A percentile compares a stretch with the other conserved stretches of the same genome.
Conservation (phyloP, 305 asterid species). For the Stenogyne calaminthoides region DNA sequence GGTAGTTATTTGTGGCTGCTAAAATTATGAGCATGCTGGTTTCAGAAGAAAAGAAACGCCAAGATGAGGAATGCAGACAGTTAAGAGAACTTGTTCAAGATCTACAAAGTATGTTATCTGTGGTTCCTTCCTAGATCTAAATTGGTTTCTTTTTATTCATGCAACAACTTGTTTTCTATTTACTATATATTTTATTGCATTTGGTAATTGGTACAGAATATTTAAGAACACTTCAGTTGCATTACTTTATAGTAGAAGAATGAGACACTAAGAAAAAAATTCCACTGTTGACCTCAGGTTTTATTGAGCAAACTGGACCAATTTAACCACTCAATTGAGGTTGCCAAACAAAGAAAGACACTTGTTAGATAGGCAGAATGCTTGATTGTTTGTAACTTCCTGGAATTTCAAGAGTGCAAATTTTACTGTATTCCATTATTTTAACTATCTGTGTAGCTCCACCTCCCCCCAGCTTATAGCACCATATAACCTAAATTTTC, state of each 20-base stretch:
- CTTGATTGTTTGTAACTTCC: slow-evolving; percentile 10
- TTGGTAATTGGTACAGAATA: background rate
- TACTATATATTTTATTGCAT: background rate
- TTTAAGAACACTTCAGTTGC: background rate
- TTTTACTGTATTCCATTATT: background rate
- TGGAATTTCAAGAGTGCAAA: background rate
- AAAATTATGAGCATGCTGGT: slow-evolving; percentile 33
- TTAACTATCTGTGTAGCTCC: background rate
- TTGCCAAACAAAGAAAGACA: background rate
- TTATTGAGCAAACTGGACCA: slow-evolving; percentile 3
- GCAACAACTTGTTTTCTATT: slow-evolving; percentile 16
- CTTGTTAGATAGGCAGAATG: slow-evolving; percentile 7
- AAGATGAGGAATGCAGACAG: slow-evolving; percentile 74
- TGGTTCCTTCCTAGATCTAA: slow-evolving; percentile 20
- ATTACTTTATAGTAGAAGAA: background rate
- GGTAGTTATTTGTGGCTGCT: slow-evolving; percentile 19
- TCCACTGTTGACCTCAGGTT: slow-evolving; percentile 5
- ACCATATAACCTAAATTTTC: background rate
- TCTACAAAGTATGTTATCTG: slow-evolving; percentile 68
- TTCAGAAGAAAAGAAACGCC: slow-evolving; percentile 78
- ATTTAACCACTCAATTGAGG: slow-evolving; percentile 8
- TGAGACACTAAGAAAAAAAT: background rate
- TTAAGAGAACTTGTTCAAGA: slow-evolving; percentile 87
- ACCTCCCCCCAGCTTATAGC: background rate
- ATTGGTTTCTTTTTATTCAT: slow-evolving; percentile 13